Evolutionary conservation across 768 basidiomycete genomes (phyloP), one percentile per base, ranked within the genome.

Genomic region (Boletus rufocinnamomeus): DNA sequence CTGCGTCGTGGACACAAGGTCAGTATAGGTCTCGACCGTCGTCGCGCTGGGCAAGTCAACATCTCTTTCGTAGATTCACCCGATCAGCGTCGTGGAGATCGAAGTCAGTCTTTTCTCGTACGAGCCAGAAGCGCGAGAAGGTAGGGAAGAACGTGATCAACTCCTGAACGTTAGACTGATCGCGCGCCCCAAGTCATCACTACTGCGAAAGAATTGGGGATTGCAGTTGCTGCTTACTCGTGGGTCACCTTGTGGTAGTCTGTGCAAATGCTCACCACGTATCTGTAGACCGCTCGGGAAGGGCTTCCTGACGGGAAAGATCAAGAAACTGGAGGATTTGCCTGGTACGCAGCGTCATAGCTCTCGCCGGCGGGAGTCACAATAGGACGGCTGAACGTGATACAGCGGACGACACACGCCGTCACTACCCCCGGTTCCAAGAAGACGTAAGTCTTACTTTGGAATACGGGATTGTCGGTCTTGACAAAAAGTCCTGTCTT

Each of bases 91-190:
- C 14, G 83, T 86, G 13, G 88, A 90, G 68, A 86, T 89, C 50
- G 88, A 91, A 66, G 70, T 86, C 41, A 85, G 83, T 61, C 78
- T 80, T 17, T 87, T 82, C 77, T 76, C 80, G 2, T 84, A 83
- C 52, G 82, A 82, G 60, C 75, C 76, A 25, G 75, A 84, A 58
- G 79, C 82, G 25, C 77, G 75, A 66, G 74, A 77, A 51, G 77
- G 78, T 76, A 52, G 32, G 46, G 4, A 19, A n/a, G 25, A 27
- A 25, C 19, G 8, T 2, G 37, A 28, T 60, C 6, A 2, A 34
- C 46, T 38, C n/a, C n/a, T n/a, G 25, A 37, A 6, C 32, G 9
- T 17, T 46, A 19, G 27, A 43, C 43, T 62, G 16, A 64, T 37
- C 28, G 3, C n/a, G 3, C 23, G 21, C 35, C 4, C n/a, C 23